Base-by-base conservation (phyloP, 2,329 filamentous ascomycete species). In the Verticillium tricorpus region DNA sequence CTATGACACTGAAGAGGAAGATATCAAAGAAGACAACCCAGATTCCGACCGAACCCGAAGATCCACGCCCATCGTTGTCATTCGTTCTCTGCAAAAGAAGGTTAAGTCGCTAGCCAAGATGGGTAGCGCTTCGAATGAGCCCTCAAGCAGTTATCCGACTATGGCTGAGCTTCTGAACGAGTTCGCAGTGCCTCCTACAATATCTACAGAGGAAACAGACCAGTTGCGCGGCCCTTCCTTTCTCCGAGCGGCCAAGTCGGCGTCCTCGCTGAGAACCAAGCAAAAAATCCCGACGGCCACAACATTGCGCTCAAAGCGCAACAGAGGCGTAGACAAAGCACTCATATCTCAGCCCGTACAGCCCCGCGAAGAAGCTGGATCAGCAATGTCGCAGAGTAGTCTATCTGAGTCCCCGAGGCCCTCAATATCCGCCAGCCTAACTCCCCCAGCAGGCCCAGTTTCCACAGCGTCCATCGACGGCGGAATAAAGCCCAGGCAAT, bases 91-190 rank as follows among this genome's bases (percentile, higher is more conserved):
- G 11, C n/a, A 19, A 4, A 25, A 52, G 45, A 66, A 62, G 22
- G 63, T 65, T 40, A 66, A 62, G 60, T 63, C 64, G 2, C 62
- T 65, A 22, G 61, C 63, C 40, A 62, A 56, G 37, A 60, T 62
- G 25, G 50, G 58, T 14, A 59, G 58, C 28, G 32, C 31, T 25
- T 59, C 58, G 11, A 37, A 59, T 3, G 5, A 32, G 17, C 8
- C 25, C 5, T 14, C 7, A 3, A 34, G 31, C 14, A n/a, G 14
- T 11, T 17, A 12, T 17, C 19, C 31, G 14, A 32, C 54, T 5
- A 34, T 56, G 54, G 31, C 54, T 32, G 54, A 56, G 25, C 54
- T 56, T 17, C n/a, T 56, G 31, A 34, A 17, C 15, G 25, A 56
- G 15, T 58, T 40, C 37, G 3, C 56, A 28, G 35, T 19, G 1